Evolutionary conservation across 192 early-diverging fungal species (phyloP), one percentile per base, ranked within the genome.

Genomic region (Globomyces pollinis-pini): DNA sequence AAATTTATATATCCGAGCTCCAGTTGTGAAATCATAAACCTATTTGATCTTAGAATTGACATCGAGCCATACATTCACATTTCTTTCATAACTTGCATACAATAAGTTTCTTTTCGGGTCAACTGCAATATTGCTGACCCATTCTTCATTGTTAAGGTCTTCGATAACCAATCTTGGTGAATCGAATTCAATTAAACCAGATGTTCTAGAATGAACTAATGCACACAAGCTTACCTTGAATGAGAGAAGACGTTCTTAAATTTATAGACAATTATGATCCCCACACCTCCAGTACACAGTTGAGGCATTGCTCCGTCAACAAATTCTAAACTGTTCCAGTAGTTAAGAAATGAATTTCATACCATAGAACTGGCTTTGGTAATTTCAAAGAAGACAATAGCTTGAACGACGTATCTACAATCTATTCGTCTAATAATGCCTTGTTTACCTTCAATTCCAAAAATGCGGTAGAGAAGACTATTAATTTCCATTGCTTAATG

Each of bases 1-100:
- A 28, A 79, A 8, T 15, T 53, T 49, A 18, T 77, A 69, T 6
- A 77, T 13, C 12, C 70, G 32, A 29, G 60, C 59, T 12, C 77
- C 77, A 20, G 63, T 69, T 42, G 69, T 47, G 0, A 47, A 70
- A 59, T 79, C 68, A 50, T 77, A 79, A n/a, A 79, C 62, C 77
- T 79, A 41, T n/a, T 5, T 63, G 23, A 47, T 3, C 2, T 45
- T 8, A 58, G 23, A n/a, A 15, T 15, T 20, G 18, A 38, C 38
- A 13, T 28, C 15, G 13, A 1, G n/a, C 50, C 57, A 38, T 54
- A 78, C 77, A 54, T 68, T 60, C 11, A 79, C 41, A 38, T 64
- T 54, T 49, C 65, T 75, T 9, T 73, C 74, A 28, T 64, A 57
- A 3, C 65, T 65, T n/a, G 72, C 77, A 65, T 65, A 72, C 2